Conservation (phyloP, 2,329 filamentous ascomycete species). For the Cladosporium sp. region DNA sequence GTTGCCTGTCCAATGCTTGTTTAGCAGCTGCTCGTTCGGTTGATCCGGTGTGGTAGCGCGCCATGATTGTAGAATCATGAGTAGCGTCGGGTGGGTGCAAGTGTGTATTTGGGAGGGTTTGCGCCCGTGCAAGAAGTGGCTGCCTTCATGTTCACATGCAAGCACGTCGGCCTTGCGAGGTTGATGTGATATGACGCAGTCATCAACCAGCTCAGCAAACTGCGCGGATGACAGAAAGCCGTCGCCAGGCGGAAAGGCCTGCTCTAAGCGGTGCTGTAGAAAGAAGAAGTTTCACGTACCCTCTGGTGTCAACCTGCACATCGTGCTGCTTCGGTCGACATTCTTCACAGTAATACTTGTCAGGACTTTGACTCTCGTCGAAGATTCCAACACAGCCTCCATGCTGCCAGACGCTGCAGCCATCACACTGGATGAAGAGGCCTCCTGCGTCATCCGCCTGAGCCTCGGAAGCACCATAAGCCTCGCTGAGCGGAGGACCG, state of each 20-base stretch:
- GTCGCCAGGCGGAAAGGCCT: no score
- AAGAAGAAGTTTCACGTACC: constrained; percentile 57
- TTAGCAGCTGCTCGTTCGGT: constrained; percentile 25
- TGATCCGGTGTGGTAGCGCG: constrained; percentile 24
- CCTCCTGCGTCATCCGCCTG: constrained; percentile 83
- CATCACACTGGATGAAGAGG: constrained; percentile 96
- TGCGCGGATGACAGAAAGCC: no score
- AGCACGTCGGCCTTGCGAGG: no score
- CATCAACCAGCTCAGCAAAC: not conserved
- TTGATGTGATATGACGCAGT: not conserved
- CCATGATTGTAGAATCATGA: no score
- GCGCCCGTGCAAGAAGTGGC: not conserved
- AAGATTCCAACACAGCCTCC: constrained; percentile 96
- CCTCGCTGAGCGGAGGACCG: constrained; percentile 61
- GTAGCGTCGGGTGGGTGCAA: not conserved
- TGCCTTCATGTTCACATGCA: no score
- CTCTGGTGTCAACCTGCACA: constrained; percentile 72
- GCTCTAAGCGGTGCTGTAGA: not conserved
- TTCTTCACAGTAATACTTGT: constrained; percentile 96
- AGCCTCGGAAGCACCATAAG: constrained; percentile 40
- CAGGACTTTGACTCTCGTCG: constrained; percentile 85
- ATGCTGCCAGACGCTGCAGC: constrained; percentile 98
- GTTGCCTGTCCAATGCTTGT: constrained; percentile 44
- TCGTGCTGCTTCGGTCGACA: constrained; percentile 90
- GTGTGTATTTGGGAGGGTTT: not conserved